These are phyloP conservation scores for Stephania cephalantha DNA, from an alignment of 164 flowering plant genomes.

Conservation along the genomic window DNA sequence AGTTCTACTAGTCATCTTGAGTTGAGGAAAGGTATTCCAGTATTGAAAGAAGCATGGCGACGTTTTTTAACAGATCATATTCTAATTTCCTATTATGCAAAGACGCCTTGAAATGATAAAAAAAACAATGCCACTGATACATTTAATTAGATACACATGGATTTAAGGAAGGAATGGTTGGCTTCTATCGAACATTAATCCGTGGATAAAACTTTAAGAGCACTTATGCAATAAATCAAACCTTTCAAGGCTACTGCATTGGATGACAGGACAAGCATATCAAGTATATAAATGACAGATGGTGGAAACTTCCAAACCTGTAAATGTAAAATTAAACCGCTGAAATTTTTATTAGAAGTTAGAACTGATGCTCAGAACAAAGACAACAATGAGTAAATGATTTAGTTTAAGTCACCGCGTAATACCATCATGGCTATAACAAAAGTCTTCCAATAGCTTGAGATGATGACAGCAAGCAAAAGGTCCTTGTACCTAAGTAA, in stretches of 20 bases:
- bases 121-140: background rate
- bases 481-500: conserved; percentile 48
- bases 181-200: background rate
- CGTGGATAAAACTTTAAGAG: background rate
- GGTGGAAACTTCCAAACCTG: conserved; percentile 92
- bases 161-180: background rate
- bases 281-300: conserved; percentile 54
- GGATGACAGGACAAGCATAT: conserved; percentile 66
- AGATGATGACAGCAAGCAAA: conserved; percentile 50
- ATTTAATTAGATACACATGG: background rate
- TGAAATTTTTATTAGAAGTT: background rate
- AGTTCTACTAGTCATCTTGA: no score
- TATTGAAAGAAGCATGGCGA: no score
- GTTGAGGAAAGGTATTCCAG: no score
- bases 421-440: conserved; percentile 68
- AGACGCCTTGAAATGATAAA: background rate
- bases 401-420: conserved; percentile 3
- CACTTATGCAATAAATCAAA: conserved; percentile 12
- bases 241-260: conserved; percentile 75
- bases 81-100: background rate
- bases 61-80: no score
- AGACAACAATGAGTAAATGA: background rate
- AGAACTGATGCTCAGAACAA: background rate
- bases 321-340: conserved; percentile 7
- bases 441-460: conserved; percentile 78